These are phyloP conservation scores for Limnomonas spitsbergensis DNA, from an alignment of 139 green algal species.

Conservation along the genomic window DNA sequence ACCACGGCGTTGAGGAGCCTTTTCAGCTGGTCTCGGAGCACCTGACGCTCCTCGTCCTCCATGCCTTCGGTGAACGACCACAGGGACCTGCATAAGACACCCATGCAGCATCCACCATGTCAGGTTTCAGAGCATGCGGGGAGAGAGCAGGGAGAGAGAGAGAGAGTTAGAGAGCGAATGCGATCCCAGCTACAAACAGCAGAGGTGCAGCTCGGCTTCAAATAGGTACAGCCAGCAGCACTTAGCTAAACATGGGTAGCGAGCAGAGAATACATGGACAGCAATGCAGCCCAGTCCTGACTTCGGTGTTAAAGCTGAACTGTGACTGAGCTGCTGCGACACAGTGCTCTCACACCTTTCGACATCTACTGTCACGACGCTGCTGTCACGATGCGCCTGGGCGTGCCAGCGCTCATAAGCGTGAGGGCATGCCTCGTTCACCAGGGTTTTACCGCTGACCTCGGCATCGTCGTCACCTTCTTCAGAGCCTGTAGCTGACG, in stretches of 20 bases:
- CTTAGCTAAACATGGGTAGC: no score
- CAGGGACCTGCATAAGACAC: constrained; percentile 46
- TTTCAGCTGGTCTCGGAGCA: constrained; percentile 49
- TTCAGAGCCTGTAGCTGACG: background rate
- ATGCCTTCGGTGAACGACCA: constrained; percentile 63
- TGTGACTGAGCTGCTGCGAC: background rate
- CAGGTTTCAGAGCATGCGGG: background rate
- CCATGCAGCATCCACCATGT: background rate
- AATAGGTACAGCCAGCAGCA: background rate
- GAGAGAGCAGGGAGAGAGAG: background rate
- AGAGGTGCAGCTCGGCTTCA: background rate
- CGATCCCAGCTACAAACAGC: background rate
- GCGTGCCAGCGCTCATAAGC: background rate
- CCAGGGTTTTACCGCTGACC: no score
- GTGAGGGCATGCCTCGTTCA: background rate
- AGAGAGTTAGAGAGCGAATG: background rate
- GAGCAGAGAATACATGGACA: no score
- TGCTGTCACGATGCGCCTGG: background rate
- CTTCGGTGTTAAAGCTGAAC: background rate
- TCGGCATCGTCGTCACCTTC: background rate
- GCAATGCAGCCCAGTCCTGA: background rate
- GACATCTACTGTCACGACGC: background rate
- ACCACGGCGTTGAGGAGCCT: constrained; percentile 68
- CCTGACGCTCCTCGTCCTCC: constrained; percentile 43
- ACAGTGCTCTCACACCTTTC: background rate